Percentiles rank a stretch among this genome's conserved stretches.
These are phyloP conservation scores for Aureobasidium sp. DNA, from an alignment of 2,329 filamentous ascomycete genomes.

Conservation along the genomic window DNA sequence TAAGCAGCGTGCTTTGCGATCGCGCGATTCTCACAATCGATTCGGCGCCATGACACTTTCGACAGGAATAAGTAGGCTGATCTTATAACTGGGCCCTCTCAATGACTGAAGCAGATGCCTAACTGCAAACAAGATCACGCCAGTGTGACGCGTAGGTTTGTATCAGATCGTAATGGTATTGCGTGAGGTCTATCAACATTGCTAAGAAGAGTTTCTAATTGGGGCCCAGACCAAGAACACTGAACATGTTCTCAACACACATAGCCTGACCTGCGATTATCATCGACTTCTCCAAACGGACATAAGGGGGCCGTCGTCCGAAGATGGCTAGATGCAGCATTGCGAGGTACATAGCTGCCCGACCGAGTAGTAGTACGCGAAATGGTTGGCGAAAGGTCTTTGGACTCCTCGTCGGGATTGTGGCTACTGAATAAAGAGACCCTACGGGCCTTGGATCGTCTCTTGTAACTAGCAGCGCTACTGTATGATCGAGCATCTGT, in stretches of 20 bases:
- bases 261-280: neutral
- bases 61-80: too few species aligned
- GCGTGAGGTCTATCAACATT: too few species aligned
- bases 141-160: too few species aligned
- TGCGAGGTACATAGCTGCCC: neutral
- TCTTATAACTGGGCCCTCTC: too few species aligned
- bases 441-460: neutral
- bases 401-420: neutral
- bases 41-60: too few species aligned
- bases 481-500: neutral
- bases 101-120: too few species aligned
- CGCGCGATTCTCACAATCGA: too few species aligned
- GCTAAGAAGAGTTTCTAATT: too few species aligned
- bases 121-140: too few species aligned
- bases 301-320: neutral
- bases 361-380: neutral
- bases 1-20: too few species aligned
- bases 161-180: too few species aligned
- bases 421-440: neutral
- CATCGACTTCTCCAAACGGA: neutral
- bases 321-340: neutral
- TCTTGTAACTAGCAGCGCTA: neutral
- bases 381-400: neutral
- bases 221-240: too few species aligned
- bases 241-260: neutral